Evolutionary conservation across 1,284 basidiomycete genomes (phyloP).

Genomic region (Rhodotorula sp.): DNA sequence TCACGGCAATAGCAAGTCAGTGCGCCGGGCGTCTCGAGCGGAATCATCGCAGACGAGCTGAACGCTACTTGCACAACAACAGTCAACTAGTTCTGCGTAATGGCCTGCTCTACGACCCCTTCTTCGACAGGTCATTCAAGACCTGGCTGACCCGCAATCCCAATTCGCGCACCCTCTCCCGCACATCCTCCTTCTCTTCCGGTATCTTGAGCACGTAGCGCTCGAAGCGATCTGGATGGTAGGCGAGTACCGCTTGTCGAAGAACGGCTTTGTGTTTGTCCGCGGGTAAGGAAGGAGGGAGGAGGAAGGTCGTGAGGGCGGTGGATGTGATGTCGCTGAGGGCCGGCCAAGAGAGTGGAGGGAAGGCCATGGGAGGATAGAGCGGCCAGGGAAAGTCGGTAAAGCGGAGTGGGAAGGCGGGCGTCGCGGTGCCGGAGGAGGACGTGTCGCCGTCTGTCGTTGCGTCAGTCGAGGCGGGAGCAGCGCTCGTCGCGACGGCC

Average conservation of each 20-base stretch:
- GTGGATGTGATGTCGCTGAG: slow-evolving; percentile 17
- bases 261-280: slow-evolving; percentile 17
- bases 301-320: slow-evolving; percentile 28
- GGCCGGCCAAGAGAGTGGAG: slow-evolving; percentile 46
- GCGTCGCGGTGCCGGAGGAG: slow-evolving; percentile 1
- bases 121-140: slow-evolving; percentile 35
- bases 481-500: slow-evolving; percentile 10
- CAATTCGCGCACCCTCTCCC: slow-evolving; percentile 28
- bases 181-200: slow-evolving; percentile 26
- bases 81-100: not conserved
- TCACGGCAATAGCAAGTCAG: too few species aligned
- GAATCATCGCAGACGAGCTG: too few species aligned
- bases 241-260: slow-evolving; percentile 31
- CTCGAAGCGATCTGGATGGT: slow-evolving; percentile 39
- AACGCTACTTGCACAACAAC: not conserved
- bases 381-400: slow-evolving; percentile 39
- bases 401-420: slow-evolving; percentile 22
- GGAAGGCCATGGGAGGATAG: slow-evolving; percentile 33
- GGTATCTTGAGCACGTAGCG: slow-evolving; percentile 21
- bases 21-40: too few species aligned
- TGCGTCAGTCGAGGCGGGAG: not conserved
- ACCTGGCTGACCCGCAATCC: slow-evolving; percentile 32
- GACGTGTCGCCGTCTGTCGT: not conserved
- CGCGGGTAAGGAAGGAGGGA: slow-evolving; percentile 7
- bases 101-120: not conserved